Base-by-base conservation (phyloP, 2,329 filamentous ascomycete species). In the Dactylellina haptotyla region DNA sequence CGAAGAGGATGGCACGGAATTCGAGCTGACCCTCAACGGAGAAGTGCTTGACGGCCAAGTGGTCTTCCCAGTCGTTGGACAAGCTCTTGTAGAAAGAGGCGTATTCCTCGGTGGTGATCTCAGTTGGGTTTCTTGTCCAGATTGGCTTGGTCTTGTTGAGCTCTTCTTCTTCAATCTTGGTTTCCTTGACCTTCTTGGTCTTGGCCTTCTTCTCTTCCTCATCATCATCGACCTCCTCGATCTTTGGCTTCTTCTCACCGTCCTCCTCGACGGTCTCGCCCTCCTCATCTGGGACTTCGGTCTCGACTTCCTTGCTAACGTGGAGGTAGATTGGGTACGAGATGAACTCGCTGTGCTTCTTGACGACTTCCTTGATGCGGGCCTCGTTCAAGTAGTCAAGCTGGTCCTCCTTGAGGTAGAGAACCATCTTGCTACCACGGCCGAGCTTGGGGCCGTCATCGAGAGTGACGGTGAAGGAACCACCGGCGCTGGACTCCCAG, bases 301-400 rank as follows among this genome's bases (percentile, higher is more conserved):
- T 97, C 91, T 99, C 95, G 78, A 90, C 93, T 91, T 99, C 95
- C 91, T 99, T 99, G 83, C 91, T 85, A 81, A 99, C 93, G 86
- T 99, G 95, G 79, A 99, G 94, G 88, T 97, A 99, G 90, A 99
- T 99, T 82, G 95, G 95, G 88, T 99, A 99, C 57, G 95, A 98
- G 87, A 99, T 99, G 88, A 99, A 99, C 87, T 99, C 95, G 82
- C 95, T 98, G 91, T 99, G 95, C 92, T 99, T 99, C 93, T 98
- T 98, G 87, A 99, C 93, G 78, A 99, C 94, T 88, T 99, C 95
- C 91, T 99, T 99, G 87, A 99, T 90, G 88, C 94, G 95, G 87
- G 87, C 87, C 90, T 99, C 95, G 84, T 98, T 96, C 79, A 98
- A 87, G 89, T 97, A 99, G 84, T 98, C 95, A 77, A 86, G 87